phyloP scores from a whole-genome alignment of 2,329 filamentous ascomycete species.

The Atkinsonella hypoxylon region DNA sequence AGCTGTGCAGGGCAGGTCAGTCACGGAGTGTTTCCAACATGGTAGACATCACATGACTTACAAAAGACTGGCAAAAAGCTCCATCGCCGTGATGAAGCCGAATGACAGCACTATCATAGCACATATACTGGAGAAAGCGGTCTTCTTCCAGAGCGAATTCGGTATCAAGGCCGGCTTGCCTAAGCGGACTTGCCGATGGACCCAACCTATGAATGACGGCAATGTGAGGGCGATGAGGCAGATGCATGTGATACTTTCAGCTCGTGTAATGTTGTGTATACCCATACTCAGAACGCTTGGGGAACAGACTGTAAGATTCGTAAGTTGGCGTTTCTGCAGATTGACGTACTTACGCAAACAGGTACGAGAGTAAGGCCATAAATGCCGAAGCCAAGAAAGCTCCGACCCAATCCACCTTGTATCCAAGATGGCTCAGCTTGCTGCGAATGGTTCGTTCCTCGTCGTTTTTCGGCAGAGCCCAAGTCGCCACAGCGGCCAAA shows the following conservation, averaged over 20 bases:
- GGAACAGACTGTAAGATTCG: neutral
- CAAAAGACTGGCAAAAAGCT: conserved; percentile 37
- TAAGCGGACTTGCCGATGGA: conserved; percentile 32
- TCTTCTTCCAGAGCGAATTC: conserved; percentile 49
- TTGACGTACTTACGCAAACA: conserved; percentile 34
- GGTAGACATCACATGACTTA: conserved; percentile 15
- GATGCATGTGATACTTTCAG: conserved; percentile 33
- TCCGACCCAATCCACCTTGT: conserved; percentile 43
- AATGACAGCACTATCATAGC: conserved; percentile 33
- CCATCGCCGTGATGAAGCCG: conserved; percentile 33
- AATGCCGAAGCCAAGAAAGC: conserved; percentile 32
- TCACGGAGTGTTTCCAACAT: too few relatives aligned
- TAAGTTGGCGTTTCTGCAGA: neutral
- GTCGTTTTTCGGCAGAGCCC: conserved; percentile 20
- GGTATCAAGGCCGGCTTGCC: conserved; percentile 45
- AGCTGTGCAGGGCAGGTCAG: conserved; percentile 20
- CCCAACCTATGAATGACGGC: conserved; percentile 41
- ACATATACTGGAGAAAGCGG: conserved; percentile 43
- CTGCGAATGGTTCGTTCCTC: conserved; percentile 14
- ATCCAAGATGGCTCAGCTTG: conserved; percentile 13
- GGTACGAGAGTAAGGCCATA: conserved; percentile 37
- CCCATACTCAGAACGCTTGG: conserved; percentile 24
- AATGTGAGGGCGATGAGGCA: conserved; percentile 29
- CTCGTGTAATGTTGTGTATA: conserved; percentile 27
- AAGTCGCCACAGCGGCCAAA: conserved; percentile 23